Percentiles rank a stretch among this genome's conserved stretches.
phyloP scores from a whole-genome alignment of 108 stramenopile species.

The Cyclotella choctawhatcheeana region DNA sequence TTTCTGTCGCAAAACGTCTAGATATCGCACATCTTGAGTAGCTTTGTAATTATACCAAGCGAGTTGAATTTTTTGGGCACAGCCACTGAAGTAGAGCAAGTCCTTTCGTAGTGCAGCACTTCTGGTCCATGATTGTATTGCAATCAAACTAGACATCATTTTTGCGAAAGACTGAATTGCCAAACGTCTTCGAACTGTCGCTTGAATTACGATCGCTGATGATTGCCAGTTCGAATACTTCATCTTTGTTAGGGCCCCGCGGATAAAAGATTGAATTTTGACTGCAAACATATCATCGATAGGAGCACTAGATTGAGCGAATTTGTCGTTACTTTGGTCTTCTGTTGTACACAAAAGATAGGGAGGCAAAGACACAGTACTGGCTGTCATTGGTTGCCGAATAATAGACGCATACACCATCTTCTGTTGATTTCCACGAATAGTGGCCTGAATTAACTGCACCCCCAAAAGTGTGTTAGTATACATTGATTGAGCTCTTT shows the following conservation, averaged over 20 bases:
- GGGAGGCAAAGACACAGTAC: too few relatives aligned
- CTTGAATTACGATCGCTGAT: background rate
- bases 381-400: background rate
- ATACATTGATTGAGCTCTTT: background rate
- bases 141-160: background rate
- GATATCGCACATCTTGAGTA: too few relatives aligned
- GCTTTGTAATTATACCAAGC: slow-evolving; percentile 17
- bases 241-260: too few relatives aligned
- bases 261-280: too few relatives aligned
- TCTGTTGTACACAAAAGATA: too few relatives aligned
- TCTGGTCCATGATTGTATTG: background rate
- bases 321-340: too few relatives aligned
- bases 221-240: too few relatives aligned
- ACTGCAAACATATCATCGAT: too few relatives aligned
- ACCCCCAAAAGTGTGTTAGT: background rate
- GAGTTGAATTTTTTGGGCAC: slow-evolving; percentile 6
- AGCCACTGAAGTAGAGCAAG: background rate
- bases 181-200: background rate
- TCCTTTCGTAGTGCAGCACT: too few relatives aligned
- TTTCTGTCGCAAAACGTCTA: too few relatives aligned
- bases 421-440: slow-evolving; percentile 4
- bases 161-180: background rate
- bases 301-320: too few relatives aligned
- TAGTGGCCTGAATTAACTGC: background rate
- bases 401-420: background rate